A percentile compares a stretch with the other conserved stretches of the same genome.
These are phyloP conservation scores for Candida wancherniae DNA, from an alignment of 805 yeast genomes.

Conservation along the genomic window DNA sequence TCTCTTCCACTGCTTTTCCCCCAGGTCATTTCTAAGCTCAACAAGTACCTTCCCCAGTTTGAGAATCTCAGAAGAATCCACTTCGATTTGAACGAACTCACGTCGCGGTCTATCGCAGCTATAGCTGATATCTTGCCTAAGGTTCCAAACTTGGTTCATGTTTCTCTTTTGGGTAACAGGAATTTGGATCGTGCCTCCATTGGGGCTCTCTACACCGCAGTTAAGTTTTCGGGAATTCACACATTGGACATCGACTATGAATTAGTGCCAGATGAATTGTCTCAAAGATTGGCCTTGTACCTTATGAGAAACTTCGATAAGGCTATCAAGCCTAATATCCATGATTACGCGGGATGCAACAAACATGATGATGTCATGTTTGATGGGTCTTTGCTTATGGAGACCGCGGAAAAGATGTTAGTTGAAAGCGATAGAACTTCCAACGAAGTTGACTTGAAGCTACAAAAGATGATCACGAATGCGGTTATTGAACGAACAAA, in stretches of 20 bases:
- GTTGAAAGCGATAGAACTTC: conserved; percentile 23
- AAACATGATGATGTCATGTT: conserved; percentile 61
- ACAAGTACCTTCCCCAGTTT: conserved; percentile 42
- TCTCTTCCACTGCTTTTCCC: conserved; percentile 52
- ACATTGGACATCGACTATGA: conserved; percentile 53
- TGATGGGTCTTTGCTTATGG: conserved; percentile 71
- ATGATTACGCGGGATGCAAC: conserved; percentile 19
- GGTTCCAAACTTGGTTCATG: conserved; percentile 46
- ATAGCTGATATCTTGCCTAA: conserved; percentile 45
- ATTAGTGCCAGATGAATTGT: conserved; percentile 45
- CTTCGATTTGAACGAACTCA: conserved; percentile 49
- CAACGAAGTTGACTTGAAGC: conserved; percentile 30
- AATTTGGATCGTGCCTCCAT: conserved; percentile 40
- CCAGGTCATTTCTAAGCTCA: conserved; percentile 40
- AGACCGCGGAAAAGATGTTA: conserved; percentile 64
- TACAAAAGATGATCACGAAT: conserved; percentile 43
- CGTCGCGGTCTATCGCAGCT: conserved; percentile 44
- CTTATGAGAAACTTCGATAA: conserved; percentile 54
- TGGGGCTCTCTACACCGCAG: conserved; percentile 47
- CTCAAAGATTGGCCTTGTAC: conserved; percentile 52
- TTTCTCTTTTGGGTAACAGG: conserved; percentile 50
- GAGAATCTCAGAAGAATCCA: conserved; percentile 46
- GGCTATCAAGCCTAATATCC: conserved; percentile 26
- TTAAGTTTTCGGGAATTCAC: conserved; percentile 45
- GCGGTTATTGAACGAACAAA: conserved; percentile 50